These are phyloP conservation scores for Melanopsichium pennsylvanicum DNA, from an alignment of 1,284 basidiomycete genomes.

Conservation along the genomic window DNA sequence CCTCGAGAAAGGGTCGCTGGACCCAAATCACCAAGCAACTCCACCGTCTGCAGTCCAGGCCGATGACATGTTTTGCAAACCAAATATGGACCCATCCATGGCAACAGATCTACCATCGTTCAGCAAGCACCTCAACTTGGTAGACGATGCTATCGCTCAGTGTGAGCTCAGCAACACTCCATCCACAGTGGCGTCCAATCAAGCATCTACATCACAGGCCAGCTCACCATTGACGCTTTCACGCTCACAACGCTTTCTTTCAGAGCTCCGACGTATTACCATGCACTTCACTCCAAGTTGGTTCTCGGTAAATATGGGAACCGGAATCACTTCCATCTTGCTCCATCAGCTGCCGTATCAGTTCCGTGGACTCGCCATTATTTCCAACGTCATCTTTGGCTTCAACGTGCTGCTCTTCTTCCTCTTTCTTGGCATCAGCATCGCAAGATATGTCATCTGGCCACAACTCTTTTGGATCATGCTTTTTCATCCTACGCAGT, in stretches of 20 bases:
- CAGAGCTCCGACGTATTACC: slow-evolving; percentile 26
- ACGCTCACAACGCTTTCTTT: slow-evolving; percentile 12
- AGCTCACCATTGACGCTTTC: slow-evolving; percentile 1
- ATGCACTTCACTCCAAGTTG: slow-evolving; percentile 54
- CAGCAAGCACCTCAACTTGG: not conserved
- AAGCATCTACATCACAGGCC: not conserved
- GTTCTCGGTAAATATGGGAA: slow-evolving; percentile 67
- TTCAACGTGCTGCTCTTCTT: slow-evolving; percentile 75
- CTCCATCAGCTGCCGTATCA: slow-evolving; percentile 68
- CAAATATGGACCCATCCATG: slow-evolving; percentile 1
- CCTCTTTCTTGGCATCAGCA: slow-evolving; percentile 68
- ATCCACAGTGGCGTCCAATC: slow-evolving; percentile 1
- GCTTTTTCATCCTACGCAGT: slow-evolving; percentile 73
- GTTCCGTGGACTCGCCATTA: slow-evolving; percentile 65
- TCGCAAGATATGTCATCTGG: slow-evolving; percentile 71
- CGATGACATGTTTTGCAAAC: not conserved
- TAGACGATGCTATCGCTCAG: not conserved
- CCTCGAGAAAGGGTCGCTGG: too few relatives aligned
- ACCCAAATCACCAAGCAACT: too few relatives aligned
- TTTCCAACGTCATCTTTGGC: slow-evolving; percentile 72
- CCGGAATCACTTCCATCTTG: slow-evolving; percentile 68
- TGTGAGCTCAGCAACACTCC: slow-evolving; percentile 3
- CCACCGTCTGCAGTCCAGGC: too few relatives aligned
- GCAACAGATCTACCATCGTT: not conserved
- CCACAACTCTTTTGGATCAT: slow-evolving; percentile 72